Base-by-base conservation (phyloP, 257 asterid species). In the Haberlea rhodopensis region DNA sequence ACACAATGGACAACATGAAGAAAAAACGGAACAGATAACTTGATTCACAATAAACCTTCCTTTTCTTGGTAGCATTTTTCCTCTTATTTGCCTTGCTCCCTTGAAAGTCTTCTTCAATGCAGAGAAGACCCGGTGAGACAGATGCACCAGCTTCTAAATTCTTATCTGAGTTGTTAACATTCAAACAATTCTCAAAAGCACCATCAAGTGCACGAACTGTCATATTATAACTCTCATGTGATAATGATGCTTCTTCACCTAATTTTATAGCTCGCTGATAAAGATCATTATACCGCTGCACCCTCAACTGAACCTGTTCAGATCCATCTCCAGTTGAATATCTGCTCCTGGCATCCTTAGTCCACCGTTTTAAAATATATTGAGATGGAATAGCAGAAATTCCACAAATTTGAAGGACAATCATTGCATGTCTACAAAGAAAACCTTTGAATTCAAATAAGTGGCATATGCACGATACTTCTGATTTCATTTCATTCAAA, bases 201-300 rank as follows among this genome's bases (percentile, higher is more conserved):
- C 84, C 96, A 67, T 85, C 94, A 60, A 92, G 76, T n/a, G 95
- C 89, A 62, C 94, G 94, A 43, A 81, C 76, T 0, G 85, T 73
- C 66, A 80, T 56, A 75, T 55, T 73, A 58, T 84, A 85, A 68
- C 91, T 87, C 73, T 92, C 99, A 65, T 81, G 88, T n/a, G 95
- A 92, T 57, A 89, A 78, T 1, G 97, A 92, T 51, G 96, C 96
- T 87, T 89, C 99, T 80, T 92, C 99, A 21, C 88, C 72, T 83
- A 92, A 75, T 75, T 76, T 85, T 68, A 89, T 75, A 43, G 96
- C 95, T 71, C 86, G 84, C 54, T 79, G 84, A 57, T 87, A 92
- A 65, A 92, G 81, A 62, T 85, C 89, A 75, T 87, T 89, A 76
- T 85, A 87, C 52, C 97, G 72, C 46, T 84, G 94, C 65, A 92